Base-by-base conservation (phyloP, 2,329 filamentous ascomycete genomes). In the Fusarium tuaranense region DNA sequence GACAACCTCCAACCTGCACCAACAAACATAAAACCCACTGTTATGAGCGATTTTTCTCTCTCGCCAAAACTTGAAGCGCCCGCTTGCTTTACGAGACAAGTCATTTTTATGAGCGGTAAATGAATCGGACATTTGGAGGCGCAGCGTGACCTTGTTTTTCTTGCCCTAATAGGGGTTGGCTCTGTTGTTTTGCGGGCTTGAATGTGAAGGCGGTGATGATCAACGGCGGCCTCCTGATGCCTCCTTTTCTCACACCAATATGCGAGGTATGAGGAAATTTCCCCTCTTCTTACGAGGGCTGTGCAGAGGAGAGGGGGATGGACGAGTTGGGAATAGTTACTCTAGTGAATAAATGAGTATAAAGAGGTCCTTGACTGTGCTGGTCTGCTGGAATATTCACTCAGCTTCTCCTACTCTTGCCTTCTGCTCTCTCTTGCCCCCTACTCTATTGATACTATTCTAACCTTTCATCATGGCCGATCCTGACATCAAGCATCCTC, bases 41-140 rank as follows among this genome's bases (percentile, higher is more conserved):
- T 32, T 61, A 65, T 75, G 73, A 75, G 73, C 71, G 71, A 75
- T 75, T 74, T 75, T 30, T 39, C 65, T n/a, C 48, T 39, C 48
- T 39, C 32, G 16, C 34, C 36, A 55, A n/a, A 12, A 14, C 9
- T 53, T 44, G 13, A 36, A 64, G 36, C 72, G 70, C 72, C 67
- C 70, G 67, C 48, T 72, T 30, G 64, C n/a, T 44, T 41, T 46
- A 30, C 38, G 62, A 63, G 36, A 53, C 58, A 25, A 34, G 44
- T 25, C 44, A 58, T 62, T 25, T 62, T 32, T 20, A 34, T 48
- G 46, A 51, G 51, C 12, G 36, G 12, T 51, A 18, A 63, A 59
- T 63, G 20, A 51, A 58, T 70, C 63, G 64, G 57, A 70, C 69
- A 63, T 30, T 10, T 4, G 46, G 32, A 13, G 60, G 58, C 68